Evolutionary conservation across 139 green algal genomes (phyloP).

Genomic region (Choricystis sp.): DNA sequence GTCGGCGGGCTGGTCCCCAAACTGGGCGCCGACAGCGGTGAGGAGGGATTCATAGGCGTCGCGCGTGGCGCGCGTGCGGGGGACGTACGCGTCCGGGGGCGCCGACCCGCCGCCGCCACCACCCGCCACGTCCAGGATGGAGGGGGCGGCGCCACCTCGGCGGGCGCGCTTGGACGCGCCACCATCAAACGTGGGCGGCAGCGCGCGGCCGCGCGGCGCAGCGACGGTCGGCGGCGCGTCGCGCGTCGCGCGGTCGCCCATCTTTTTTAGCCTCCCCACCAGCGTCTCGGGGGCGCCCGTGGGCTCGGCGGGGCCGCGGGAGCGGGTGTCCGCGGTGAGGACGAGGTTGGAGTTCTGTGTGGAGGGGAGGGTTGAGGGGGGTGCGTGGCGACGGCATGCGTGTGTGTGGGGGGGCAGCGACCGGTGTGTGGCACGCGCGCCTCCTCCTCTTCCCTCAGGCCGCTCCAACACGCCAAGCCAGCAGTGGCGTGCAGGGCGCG

Average conservation of each 20-base stretch:
- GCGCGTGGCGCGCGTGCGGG: conserved; percentile 68
- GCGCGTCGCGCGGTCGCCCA: conserved; percentile 60
- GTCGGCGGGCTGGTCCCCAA: conserved; percentile 88
- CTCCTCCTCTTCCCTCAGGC: too few species aligned
- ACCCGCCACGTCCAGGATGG: conserved; percentile 64
- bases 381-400: too few species aligned
- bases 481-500: not conserved
- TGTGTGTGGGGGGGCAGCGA: too few species aligned
- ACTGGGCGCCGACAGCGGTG: conserved; percentile 52
- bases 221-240: not conserved
- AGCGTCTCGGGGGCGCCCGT: conserved; percentile 80
- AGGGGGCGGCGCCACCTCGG: conserved; percentile 13
- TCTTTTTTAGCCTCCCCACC: conserved; percentile 55
- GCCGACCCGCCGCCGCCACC: too few species aligned
- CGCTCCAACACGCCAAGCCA: too few species aligned
- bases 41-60: conserved; percentile 89
- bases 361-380: not conserved
- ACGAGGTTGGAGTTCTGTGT: conserved; percentile 90
- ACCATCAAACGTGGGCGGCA: not conserved
- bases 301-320: conserved; percentile 61
- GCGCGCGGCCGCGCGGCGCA: not conserved
- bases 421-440: too few species aligned
- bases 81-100: conserved; percentile 53
- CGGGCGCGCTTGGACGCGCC: not conserved
- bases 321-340: conserved; percentile 76